Conservation (phyloP, 345 rosid species). For the rapeseed (Brassica napus) region DNA sequence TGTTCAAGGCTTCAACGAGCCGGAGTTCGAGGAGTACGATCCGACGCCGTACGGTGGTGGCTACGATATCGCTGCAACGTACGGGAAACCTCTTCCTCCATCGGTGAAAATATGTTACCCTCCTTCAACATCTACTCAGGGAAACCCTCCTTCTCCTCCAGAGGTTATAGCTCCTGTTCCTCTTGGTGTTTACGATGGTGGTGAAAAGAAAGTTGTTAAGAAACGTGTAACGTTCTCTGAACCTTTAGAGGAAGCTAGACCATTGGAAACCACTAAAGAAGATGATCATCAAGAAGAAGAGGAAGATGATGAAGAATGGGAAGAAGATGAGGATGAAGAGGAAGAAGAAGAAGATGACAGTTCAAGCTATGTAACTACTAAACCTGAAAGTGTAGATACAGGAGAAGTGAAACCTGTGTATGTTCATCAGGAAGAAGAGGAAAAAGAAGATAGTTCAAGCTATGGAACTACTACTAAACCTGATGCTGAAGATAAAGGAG, state of each 20-base stretch:
- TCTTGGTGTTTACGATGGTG: constrained; percentile 35
- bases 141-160: constrained; percentile 35
- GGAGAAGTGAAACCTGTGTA: constrained; percentile 42
- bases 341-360: background rate
- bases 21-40: constrained; percentile 67
- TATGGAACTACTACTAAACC: constrained; percentile 1
- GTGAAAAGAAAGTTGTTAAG: constrained; percentile 28
- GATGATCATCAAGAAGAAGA: background rate
- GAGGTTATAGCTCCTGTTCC: constrained; percentile 42
- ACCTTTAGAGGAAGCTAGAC: constrained; percentile 35
- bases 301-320: background rate
- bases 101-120: constrained; percentile 65
- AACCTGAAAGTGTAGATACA: constrained; percentile 3
- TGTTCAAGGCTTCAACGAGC: constrained; percentile 49
- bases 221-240: constrained; percentile 35
- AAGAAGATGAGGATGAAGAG: background rate
- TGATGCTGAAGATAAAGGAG: constrained; percentile 22
- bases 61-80: constrained; percentile 53
- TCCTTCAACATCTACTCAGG: constrained; percentile 42
- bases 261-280: constrained; percentile 11
- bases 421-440: constrained; percentile 37
- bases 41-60: constrained; percentile 83
- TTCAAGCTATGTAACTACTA: constrained; percentile 16
- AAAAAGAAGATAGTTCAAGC: constrained; percentile 10
- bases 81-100: constrained; percentile 67